A percentile compares a stretch with the other conserved stretches of the same genome.
Conservation (phyloP, 1,139 yeast species). For the Debaryomyces subglobosus region DNA sequence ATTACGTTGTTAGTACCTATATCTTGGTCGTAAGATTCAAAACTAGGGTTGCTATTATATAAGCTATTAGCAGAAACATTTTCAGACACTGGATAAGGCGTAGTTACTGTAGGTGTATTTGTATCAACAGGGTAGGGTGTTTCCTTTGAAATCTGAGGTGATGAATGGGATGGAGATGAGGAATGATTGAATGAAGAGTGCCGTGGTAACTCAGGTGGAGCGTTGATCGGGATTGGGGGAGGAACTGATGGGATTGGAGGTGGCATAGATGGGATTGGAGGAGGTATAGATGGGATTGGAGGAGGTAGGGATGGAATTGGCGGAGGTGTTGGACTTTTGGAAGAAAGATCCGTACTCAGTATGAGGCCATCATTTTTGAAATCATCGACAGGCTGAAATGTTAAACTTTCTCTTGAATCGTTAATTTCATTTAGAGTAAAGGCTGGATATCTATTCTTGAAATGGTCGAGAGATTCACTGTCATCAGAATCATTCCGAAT, state of each 20-base stretch:
- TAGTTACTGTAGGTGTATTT: slow-evolving; percentile 21
- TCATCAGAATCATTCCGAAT: slow-evolving; percentile 3
- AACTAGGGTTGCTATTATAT: background rate
- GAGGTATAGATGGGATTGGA: slow-evolving; percentile 9
- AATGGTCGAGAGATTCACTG: slow-evolving; percentile 1
- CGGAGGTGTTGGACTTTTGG: background rate
- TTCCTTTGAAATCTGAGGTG: slow-evolving; percentile 19
- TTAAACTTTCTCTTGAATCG: slow-evolving; percentile 4
- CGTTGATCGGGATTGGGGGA: slow-evolving; percentile 6
- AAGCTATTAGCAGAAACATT: slow-evolving; percentile 1
- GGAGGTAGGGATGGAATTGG: slow-evolving; percentile 5
- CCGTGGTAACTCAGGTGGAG: background rate
- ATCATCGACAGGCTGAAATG: background rate
- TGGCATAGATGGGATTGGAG: slow-evolving; percentile 8
- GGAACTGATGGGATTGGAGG: slow-evolving; percentile 9
- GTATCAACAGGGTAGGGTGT: slow-evolving; percentile 19
- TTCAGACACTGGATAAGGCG: slow-evolving; percentile 23
- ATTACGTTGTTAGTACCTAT: background rate
- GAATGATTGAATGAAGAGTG: background rate
- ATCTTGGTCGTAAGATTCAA: background rate
- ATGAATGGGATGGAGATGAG: slow-evolving; percentile 25
- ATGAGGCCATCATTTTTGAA: background rate
- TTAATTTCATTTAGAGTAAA: background rate
- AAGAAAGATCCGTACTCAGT: background rate
- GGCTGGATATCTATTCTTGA: slow-evolving; percentile 8